Conservation (phyloP, 129 eudicot genomes). For the Artemisia argyi region DNA sequence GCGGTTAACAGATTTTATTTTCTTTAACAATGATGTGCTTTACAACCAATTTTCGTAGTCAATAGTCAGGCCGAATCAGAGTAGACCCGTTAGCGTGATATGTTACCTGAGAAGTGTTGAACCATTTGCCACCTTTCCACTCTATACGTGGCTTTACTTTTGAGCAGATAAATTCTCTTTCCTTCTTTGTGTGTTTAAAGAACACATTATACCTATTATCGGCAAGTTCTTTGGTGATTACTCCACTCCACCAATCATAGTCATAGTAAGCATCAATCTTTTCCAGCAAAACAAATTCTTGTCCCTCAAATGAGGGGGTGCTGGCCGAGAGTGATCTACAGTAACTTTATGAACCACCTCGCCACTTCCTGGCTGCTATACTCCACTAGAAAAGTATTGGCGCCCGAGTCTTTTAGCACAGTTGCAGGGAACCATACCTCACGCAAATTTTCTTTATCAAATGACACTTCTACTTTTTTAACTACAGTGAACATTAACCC, state of each 20-base stretch:
- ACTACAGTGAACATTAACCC: constrained; percentile 65
- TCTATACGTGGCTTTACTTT: constrained; percentile 74
- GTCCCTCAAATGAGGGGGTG: constrained; percentile 64
- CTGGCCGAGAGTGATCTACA: constrained; percentile 58
- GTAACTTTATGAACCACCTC: constrained; percentile 37
- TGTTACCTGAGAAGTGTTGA: constrained; percentile 71
- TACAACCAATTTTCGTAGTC: no score
- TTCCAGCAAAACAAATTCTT: constrained; percentile 59
- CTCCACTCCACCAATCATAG: constrained; percentile 84
- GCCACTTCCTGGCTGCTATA: constrained; percentile 32
- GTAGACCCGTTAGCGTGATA: constrained; percentile 6
- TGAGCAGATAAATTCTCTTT: constrained; percentile 45
- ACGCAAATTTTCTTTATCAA: constrained; percentile 41
- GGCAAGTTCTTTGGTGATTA: constrained; percentile 66
- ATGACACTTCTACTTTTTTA: constrained; percentile 68
- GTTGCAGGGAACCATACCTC: constrained; percentile 86
- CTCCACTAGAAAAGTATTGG: constrained; percentile 53
- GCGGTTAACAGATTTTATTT: no score
- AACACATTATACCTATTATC: constrained; percentile 68
- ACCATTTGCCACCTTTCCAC: constrained; percentile 90
- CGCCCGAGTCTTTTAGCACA: constrained; percentile 36
- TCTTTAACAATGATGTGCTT: no score
- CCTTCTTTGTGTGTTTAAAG: constrained; percentile 54
- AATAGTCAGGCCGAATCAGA: no score
- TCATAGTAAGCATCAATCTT: constrained; percentile 76